Evolutionary conservation across 75 land plant species (phyloP).

Genomic region (Pseudotsuga menziesii): DNA sequence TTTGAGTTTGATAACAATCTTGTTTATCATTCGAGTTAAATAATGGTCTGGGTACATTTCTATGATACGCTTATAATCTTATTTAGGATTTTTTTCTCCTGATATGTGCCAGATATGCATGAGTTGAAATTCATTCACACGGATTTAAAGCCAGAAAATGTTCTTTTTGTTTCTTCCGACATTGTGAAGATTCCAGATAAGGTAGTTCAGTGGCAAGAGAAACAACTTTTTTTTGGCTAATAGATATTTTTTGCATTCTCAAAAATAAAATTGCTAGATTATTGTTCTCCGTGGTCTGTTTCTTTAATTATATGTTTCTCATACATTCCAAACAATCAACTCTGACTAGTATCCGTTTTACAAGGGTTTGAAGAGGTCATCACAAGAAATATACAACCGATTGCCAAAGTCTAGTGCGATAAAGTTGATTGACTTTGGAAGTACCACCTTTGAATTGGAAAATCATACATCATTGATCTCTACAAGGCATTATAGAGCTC

Average conservation of each 20-base stretch:
- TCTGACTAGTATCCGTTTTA: background rate
- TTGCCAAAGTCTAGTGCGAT: conserved; percentile 89
- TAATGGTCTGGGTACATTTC: too few relatives aligned
- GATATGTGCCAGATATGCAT: conserved; percentile 63
- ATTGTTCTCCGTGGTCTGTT: background rate
- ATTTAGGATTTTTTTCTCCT: conserved; percentile 6
- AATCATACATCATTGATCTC: conserved; percentile 75
- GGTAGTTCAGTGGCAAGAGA: conserved; percentile 19
- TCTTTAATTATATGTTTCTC: background rate
- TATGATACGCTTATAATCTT: too few relatives aligned
- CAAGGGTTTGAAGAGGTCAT: conserved; percentile 27
- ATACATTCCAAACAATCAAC: background rate
- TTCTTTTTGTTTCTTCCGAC: conserved; percentile 59
- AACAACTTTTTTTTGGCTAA: background rate
- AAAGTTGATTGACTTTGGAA: conserved; percentile 98
- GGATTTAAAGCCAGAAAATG: conserved; percentile 70
- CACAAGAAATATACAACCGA: conserved; percentile 46
- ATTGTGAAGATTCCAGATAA: conserved; percentile 55
- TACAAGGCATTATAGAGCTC: conserved; percentile 92
- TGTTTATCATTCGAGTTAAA: too few relatives aligned
- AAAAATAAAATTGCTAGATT: background rate
- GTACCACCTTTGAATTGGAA: conserved; percentile 67
- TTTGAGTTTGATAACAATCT: too few relatives aligned
- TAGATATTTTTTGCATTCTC: background rate
- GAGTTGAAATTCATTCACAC: conserved; percentile 65